Conservation (phyloP, 352 stramenopile species). For the Pythium rhizo-oryzae region DNA sequence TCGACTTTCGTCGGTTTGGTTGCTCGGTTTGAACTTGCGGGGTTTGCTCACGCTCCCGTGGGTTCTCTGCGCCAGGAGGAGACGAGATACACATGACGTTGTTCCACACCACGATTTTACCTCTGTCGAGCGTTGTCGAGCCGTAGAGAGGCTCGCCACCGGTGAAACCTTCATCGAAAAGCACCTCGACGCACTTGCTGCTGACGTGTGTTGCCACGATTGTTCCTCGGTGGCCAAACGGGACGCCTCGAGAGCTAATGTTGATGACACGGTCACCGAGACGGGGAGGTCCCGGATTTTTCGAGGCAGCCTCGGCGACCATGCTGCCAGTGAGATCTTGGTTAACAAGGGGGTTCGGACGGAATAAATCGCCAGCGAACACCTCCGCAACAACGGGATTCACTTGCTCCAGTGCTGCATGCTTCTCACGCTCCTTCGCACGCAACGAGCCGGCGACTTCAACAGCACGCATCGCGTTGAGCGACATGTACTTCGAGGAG, state of each 20-base stretch:
- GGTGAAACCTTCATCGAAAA: slow-evolving; percentile 97
- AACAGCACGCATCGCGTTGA: slow-evolving; percentile 92
- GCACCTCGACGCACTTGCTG: slow-evolving; percentile 97
- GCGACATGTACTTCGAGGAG: slow-evolving; percentile 93
- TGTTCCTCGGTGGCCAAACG: slow-evolving; percentile 97
- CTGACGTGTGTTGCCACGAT: slow-evolving; percentile 97
- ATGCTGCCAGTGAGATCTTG: slow-evolving; percentile 78
- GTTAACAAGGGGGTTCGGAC: slow-evolving; percentile 74
- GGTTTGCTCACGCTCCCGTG: slow-evolving; percentile 14
- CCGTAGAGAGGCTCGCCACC: slow-evolving; percentile 96
- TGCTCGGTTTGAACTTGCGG: background rate
- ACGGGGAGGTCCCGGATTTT: slow-evolving; percentile 76
- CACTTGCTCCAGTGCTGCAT: slow-evolving; percentile 34
- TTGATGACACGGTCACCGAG: slow-evolving; percentile 98
- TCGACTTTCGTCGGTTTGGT: background rate
- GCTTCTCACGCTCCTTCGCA: slow-evolving; percentile 63
- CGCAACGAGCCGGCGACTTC: slow-evolving; percentile 80
- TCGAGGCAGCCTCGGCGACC: slow-evolving; percentile 56
- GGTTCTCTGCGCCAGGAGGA: slow-evolving; percentile 32
- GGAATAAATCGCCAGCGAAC: slow-evolving; percentile 63
- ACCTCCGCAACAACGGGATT: slow-evolving; percentile 50
- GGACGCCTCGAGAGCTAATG: slow-evolving; percentile 93
- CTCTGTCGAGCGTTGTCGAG: slow-evolving; percentile 93
- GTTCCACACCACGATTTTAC: slow-evolving; percentile 95
- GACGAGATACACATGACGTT: slow-evolving; percentile 77